Evolutionary conservation across 2,329 filamentous ascomycete species (phyloP).

Genomic region (Microsporum canis): DNA sequence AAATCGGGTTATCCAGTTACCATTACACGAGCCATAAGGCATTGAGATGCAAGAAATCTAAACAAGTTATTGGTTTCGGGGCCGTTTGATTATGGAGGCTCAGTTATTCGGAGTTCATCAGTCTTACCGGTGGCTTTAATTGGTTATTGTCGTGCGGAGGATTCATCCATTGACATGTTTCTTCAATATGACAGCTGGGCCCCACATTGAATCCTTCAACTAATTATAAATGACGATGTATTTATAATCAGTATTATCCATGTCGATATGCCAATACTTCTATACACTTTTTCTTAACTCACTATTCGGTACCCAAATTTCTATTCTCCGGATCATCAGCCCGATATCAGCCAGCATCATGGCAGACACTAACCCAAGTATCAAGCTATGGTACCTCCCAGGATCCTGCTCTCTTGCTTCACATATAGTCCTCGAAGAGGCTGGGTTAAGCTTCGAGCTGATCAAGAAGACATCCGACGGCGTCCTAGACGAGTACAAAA

Average conservation of each 20-base stretch:
- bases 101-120: too few relatives aligned
- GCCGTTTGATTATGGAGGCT: too few relatives aligned
- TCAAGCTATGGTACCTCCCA: constrained; percentile 19
- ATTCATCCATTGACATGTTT: too few relatives aligned
- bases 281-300: neutral
- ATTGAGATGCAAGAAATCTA: too few relatives aligned
- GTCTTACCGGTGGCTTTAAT: too few relatives aligned
- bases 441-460: constrained; percentile 15
- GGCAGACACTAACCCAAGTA: constrained; percentile 10
- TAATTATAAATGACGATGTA: neutral
- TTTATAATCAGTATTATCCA: neutral
- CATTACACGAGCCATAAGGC: too few relatives aligned
- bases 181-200: too few relatives aligned
- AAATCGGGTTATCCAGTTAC: too few relatives aligned
- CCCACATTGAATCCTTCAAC: too few relatives aligned
- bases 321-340: neutral
- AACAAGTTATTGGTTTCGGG: too few relatives aligned
- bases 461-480: constrained; percentile 8
- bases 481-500: constrained; percentile 15
- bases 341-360: neutral
- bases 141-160: too few relatives aligned
- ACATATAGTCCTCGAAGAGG: constrained; percentile 24
- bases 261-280: neutral
- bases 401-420: constrained; percentile 24
- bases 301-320: neutral